Conservation (phyloP, 768 basidiomycete species). For the Podaxis sp. region DNA sequence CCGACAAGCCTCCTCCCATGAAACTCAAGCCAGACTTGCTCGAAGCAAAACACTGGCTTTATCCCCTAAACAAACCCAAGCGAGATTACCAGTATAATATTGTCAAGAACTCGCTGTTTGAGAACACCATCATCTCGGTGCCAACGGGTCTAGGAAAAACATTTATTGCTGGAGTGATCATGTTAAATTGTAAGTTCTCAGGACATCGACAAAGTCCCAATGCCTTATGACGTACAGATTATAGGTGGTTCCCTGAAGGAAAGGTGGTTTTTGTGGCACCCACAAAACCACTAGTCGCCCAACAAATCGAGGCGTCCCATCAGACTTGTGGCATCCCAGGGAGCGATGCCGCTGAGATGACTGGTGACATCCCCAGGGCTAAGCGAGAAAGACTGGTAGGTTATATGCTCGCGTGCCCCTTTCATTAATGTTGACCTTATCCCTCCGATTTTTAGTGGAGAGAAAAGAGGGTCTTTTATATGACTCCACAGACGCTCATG, state of each 20-base stretch:
- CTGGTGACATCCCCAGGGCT: conserved; percentile 62
- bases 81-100: conserved; percentile 97
- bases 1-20: conserved; percentile 65
- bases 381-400: conserved; percentile 61
- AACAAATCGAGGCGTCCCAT: conserved; percentile 94
- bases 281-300: conserved; percentile 93
- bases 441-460: conserved; percentile 52
- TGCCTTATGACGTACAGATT: conserved; percentile 47
- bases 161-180: conserved; percentile 94
- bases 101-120: conserved; percentile 77
- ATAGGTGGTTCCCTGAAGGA: conserved; percentile 90
- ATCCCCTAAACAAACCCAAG: conserved; percentile 82
- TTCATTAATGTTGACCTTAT: not conserved
- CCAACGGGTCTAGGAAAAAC: conserved; percentile 98
- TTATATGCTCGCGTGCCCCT: conserved; percentile 10
- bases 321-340: conserved; percentile 91
- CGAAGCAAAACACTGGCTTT: conserved; percentile 85
- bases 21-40: conserved; percentile 75
- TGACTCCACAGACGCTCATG: conserved; percentile 93
- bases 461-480: conserved; percentile 86
- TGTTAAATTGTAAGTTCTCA: conserved; percentile 76
- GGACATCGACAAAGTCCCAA: conserved; percentile 8
- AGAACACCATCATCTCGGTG: conserved; percentile 91
- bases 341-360: conserved; percentile 80
- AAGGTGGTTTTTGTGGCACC: conserved; percentile 96